Evolutionary conservation across 2,329 filamentous ascomycete species (phyloP), one percentile per base, ranked within the genome.

Genomic region (Amphichorda felina): DNA sequence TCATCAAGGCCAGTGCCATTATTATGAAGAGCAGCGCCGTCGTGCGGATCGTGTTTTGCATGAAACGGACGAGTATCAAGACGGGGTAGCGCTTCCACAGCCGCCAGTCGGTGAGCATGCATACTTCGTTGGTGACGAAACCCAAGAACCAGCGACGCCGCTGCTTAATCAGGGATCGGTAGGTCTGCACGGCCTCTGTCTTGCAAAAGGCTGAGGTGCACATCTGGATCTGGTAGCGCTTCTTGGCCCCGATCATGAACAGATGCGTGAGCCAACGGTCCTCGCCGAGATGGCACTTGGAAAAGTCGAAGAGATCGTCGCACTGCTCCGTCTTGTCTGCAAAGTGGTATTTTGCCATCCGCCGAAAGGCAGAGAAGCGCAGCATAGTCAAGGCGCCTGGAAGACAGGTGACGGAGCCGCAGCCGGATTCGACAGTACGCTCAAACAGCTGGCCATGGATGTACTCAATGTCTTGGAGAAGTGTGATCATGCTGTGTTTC

Each of bases 261-360:
- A 98, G 70, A 64, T 98, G 91, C 1, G 89, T 98, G 38, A 96
- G 71, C 88, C 89, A 96, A 43, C 89, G 74, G 59, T 98, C 91
- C 58, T 96, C 91, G 27, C 91, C 91, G 30, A 96, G 61, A 60
- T 96, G 88, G 49, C 84, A 88, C 61, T 96, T 96, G 38, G 85
- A 87, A 53, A 89, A 96, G 54, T 98, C 89, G 52, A 98, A 98
- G 10, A 96, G 68, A 56, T 96, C 89, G 40, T 94, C 85, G 50
- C 87, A 94, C 51, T 94, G 83, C 56, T 94, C 89, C 4, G 87
- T 86, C 56, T 94, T 94, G 60, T 95, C 89, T 27, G 88, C 87
- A 56, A 98, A 98, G 61, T 98, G 96, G 61, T 94, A 94, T 53
- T 93, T 94, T 50, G 89, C 86, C 87, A 98, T 95, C 50, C 83